phyloP scores from a whole-genome alignment of 2,329 filamentous ascomycete genomes.

The Fusarium humuli region DNA sequence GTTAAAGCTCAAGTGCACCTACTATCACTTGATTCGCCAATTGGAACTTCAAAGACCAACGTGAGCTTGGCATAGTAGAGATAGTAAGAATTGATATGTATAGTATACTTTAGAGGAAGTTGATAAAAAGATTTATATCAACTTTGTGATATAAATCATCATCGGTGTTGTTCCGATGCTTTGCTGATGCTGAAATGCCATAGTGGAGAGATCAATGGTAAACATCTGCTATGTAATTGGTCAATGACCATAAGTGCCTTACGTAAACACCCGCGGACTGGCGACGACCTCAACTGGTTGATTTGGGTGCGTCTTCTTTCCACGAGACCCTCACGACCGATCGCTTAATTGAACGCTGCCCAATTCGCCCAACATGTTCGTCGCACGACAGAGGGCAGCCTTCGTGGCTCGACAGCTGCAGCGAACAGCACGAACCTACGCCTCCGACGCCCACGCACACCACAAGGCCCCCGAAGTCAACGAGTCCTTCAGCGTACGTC shows the following conservation, averaged over 20 bases:
- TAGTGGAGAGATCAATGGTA: slow-evolving; percentile 29
- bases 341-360: slow-evolving; percentile 51
- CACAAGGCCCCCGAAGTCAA: slow-evolving; percentile 61
- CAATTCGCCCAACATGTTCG: slow-evolving; percentile 53
- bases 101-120: neutral
- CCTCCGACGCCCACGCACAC: slow-evolving; percentile 64
- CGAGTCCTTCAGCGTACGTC: slow-evolving; percentile 69
- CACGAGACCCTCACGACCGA: slow-evolving; percentile 46
- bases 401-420: slow-evolving; percentile 53
- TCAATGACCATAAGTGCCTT: slow-evolving; percentile 29
- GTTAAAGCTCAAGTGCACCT: neutral
- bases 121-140: neutral
- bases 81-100: neutral
- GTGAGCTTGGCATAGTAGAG: neutral
- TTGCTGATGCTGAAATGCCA: neutral
- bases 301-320: slow-evolving; percentile 41
- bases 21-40: neutral
- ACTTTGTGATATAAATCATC: neutral
- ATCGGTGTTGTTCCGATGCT: neutral
- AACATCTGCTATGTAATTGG: slow-evolving; percentile 43
- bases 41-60: neutral
- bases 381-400: slow-evolving; percentile 60
- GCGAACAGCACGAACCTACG: slow-evolving; percentile 61
- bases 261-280: slow-evolving; percentile 47
- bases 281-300: slow-evolving; percentile 48